A percentile compares a stretch with the other conserved stretches of the same genome.
Evolutionary conservation across 2,329 filamentous ascomycete genomes (phyloP).

Genomic region (Phoma sp.): DNA sequence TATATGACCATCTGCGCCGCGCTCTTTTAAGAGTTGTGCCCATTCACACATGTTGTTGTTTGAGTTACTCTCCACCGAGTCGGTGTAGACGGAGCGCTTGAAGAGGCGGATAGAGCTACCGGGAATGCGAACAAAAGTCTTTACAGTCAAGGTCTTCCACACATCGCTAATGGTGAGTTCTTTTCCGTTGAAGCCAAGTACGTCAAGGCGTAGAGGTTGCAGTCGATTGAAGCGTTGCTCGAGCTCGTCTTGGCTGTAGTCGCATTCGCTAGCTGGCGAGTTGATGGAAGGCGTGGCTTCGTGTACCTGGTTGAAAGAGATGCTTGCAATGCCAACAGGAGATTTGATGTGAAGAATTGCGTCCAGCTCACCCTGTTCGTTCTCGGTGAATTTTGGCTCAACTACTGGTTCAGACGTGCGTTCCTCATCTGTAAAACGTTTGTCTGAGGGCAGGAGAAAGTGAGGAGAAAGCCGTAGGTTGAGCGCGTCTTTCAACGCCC

Average conservation of each 20-base stretch:
- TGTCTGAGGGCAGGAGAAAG: conserved; percentile 39
- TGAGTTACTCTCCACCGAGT: background rate
- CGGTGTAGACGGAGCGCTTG: conserved; percentile 45
- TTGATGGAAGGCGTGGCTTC: conserved; percentile 27
- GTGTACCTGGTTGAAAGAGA: conserved; percentile 34
- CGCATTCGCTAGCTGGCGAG: conserved; percentile 19
- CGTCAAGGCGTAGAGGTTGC: conserved; percentile 39
- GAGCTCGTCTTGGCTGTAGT: conserved; percentile 36
- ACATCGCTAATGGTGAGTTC: conserved; percentile 39
- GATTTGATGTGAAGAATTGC: conserved; percentile 28
- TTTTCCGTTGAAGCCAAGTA: conserved; percentile 53
- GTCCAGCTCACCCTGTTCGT: conserved; percentile 26
- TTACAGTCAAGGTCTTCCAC: conserved; percentile 41
- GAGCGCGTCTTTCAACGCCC: conserved; percentile 44
- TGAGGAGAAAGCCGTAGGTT: conserved; percentile 32
- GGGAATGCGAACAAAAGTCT: conserved; percentile 48
- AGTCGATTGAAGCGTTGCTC: conserved; percentile 40
- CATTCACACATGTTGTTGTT: conserved; percentile 23
- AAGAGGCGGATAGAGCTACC: conserved; percentile 48
- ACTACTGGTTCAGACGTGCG: conserved; percentile 16
- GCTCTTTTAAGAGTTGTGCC: conserved; percentile 27
- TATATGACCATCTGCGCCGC: conserved; percentile 38
- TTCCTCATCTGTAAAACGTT: conserved; percentile 10
- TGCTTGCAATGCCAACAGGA: conserved; percentile 33
- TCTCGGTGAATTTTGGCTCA: conserved; percentile 7